Evolutionary conservation across 257 asterid genomes (phyloP), one percentile per base, ranked within the genome.

Genomic region (Pogostemon cablin): DNA sequence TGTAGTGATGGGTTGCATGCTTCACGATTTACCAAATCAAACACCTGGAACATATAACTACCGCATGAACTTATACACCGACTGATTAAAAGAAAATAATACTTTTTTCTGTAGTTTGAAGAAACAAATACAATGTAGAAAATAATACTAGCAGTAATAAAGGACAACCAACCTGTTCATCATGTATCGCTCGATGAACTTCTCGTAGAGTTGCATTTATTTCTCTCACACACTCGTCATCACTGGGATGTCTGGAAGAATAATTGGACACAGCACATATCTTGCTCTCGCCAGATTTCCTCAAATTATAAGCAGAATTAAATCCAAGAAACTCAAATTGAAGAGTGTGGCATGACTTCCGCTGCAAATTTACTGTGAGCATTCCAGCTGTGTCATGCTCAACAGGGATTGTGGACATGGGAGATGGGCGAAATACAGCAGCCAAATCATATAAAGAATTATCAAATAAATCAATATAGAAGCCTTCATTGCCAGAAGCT

Each of bases 371-470:
- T 72, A 95, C 92, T 2, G 95, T 85, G 69, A 95, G 96, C 99
- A 89, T 95, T 77, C 99, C 99, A 80, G 98, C 91, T 37, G 89
- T 43, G 62, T 95, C 99, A 69, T 89, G 99, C 81, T 95, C 97
- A 78, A 95, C 59, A 4, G 88, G 95, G 58, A 95, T 79, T 34
- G 95, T 86, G 62, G 93, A 91, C 80, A 86, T 56, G 61, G 96
- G 77, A 72, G 98, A 85, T 52, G 96, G 96, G 65, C 97, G 98
- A 74, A 91, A 82, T 69, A 83, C 80, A 75, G 77, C 69, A 32
- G 95, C 81, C 47, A 86, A 85, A 77, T 95, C 96, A 82, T 85
- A 77, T 57, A 88, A 79, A n/a, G 98, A 78, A 79, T 82, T 91
- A 86, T 95, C 98, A 83, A 84, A 84, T 74, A 95, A 86, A 80